Conservation (phyloP, 768 basidiomycete species). For the Panaeolus papilionaceus region DNA sequence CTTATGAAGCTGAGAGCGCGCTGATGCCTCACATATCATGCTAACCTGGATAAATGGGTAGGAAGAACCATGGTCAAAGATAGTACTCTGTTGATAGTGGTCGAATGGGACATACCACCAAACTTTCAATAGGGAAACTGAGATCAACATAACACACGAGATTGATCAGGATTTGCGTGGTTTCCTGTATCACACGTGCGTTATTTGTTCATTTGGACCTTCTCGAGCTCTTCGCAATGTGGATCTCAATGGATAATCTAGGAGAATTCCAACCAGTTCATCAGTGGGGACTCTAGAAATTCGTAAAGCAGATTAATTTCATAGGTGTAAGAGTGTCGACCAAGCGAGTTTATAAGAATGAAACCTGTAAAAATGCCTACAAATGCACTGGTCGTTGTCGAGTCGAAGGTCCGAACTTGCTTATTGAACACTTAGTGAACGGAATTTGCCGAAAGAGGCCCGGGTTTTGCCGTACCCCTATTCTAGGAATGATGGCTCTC, state of each 20-base stretch:
- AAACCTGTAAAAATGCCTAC: too few relatives aligned
- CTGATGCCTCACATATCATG: background rate
- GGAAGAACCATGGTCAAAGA: constrained; percentile 3
- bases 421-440: background rate
- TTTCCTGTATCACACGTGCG: constrained; percentile 4
- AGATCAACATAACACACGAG: background rate
- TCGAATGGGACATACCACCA: background rate
- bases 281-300: too few relatives aligned
- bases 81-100: background rate
- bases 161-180: background rate
- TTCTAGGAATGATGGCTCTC: background rate
- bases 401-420: too few relatives aligned
- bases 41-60: constrained; percentile 7
- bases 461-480: background rate
- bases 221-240: background rate
- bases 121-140: background rate
- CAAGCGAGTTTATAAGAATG: too few relatives aligned
- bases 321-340: too few relatives aligned
- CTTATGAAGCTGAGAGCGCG: background rate
- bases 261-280: background rate
- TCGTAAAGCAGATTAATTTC: too few relatives aligned
- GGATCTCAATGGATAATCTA: background rate
- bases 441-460: background rate
- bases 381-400: too few relatives aligned
- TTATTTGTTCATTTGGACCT: background rate